Conservation (phyloP, 1,284 basidiomycete genomes). For the Microbotryum silenes-acaulis region DNA sequence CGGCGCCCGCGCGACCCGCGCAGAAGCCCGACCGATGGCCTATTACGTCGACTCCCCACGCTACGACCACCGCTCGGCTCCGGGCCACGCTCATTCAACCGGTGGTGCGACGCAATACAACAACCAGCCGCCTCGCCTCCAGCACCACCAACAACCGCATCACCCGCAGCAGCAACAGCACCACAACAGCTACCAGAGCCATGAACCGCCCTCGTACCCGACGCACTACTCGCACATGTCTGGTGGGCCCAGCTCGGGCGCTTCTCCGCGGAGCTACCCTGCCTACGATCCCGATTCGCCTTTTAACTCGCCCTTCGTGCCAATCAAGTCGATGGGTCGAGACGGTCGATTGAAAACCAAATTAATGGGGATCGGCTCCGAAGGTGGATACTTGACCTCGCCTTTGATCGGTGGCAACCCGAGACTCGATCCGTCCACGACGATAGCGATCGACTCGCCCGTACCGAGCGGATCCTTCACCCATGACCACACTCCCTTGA, state of each 20-base stretch:
- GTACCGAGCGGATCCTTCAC: too few species aligned
- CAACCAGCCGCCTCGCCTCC: slow-evolving; percentile 9
- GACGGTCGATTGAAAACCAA: slow-evolving; percentile 31
- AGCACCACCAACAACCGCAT: slow-evolving; percentile 17
- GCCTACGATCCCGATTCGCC: slow-evolving; percentile 24
- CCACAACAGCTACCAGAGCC: slow-evolving; percentile 8
- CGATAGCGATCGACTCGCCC: too few species aligned
- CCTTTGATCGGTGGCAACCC: slow-evolving; percentile 27
- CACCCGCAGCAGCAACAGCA: slow-evolving; percentile 8
- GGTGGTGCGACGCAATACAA: not conserved
- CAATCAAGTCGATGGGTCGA: slow-evolving; percentile 9
- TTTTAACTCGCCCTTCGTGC: slow-evolving; percentile 16
- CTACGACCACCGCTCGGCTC: not conserved
- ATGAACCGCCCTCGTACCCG: not conserved
- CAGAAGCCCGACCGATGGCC: slow-evolving; percentile 7
- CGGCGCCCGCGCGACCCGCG: too few species aligned
- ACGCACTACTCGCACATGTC: slow-evolving; percentile 12
- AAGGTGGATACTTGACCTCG: slow-evolving; percentile 32
- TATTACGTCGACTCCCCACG: slow-evolving; percentile 20
- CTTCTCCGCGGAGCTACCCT: slow-evolving; percentile 2
- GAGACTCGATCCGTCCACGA: slow-evolving; percentile 6
- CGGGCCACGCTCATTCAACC: slow-evolving; percentile 2
- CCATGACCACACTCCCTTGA: too few species aligned
- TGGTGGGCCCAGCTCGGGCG: slow-evolving; percentile 3
- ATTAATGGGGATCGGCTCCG: slow-evolving; percentile 30